Evolutionary conservation across 108 stramenopile species (phyloP).

Genomic region (Nannochloropsis gaditana): DNA sequence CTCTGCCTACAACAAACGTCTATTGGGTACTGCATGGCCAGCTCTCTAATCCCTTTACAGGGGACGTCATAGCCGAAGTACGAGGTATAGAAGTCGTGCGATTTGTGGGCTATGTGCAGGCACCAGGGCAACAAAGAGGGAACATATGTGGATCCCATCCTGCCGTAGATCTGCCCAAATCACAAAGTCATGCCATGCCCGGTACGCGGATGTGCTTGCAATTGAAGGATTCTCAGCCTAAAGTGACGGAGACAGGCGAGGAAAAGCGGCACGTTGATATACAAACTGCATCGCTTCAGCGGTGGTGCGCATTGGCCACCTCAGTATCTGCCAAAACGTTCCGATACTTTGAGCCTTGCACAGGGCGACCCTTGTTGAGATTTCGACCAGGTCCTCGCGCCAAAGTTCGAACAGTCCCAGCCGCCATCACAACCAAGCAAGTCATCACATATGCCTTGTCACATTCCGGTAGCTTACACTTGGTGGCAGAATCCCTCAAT

Average conservation of each 20-base stretch:
- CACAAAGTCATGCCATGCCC: background rate
- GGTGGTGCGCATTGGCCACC: background rate
- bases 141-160: no score
- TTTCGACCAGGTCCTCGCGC: conserved; percentile 15
- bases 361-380: background rate
- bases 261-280: background rate
- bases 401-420: background rate
- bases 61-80: conserved; percentile 12
- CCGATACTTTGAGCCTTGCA: conserved; percentile 6
- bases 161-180: background rate
- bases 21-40: conserved; percentile 4
- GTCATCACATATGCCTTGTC: background rate
- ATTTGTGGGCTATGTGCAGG: background rate
- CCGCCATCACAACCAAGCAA: background rate
- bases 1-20: background rate
- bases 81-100: background rate
- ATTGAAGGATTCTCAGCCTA: background rate
- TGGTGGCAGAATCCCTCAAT: background rate
- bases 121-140: background rate
- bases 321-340: background rate
- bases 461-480: background rate
- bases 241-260: background rate
- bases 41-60: conserved; percentile 8
- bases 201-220: conserved; percentile 1
- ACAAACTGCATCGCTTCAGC: background rate